A percentile compares a stretch with the other conserved stretches of the same genome.
Conservation (phyloP, 371 early-diverging fungal species). For the Pancytospora philotis region DNA sequence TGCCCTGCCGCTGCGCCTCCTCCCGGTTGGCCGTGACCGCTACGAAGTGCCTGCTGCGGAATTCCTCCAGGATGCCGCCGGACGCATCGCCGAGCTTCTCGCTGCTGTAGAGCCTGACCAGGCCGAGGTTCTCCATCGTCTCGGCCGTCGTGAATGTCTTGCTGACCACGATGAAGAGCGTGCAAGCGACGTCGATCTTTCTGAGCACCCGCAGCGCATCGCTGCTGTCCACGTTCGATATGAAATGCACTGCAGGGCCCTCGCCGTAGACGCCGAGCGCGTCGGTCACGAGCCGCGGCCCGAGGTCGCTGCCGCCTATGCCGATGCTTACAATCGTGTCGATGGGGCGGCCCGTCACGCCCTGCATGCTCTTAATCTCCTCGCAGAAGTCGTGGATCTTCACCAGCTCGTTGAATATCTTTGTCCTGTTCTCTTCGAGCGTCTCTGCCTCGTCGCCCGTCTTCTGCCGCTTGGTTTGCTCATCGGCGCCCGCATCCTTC, state of each 20-base stretch:
- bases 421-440: constrained; percentile 13
- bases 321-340: constrained; percentile 93
- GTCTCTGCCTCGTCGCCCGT: background rate
- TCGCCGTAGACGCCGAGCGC: constrained; percentile 77
- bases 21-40: constrained; percentile 80
- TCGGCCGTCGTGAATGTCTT: constrained; percentile 98
- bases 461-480: background rate
- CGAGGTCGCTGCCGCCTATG: constrained; percentile 97
- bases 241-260: constrained; percentile 73
- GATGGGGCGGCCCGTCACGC: constrained; percentile 79
- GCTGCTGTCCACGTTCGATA: constrained; percentile 92
- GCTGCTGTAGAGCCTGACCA: constrained; percentile 9
- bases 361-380: constrained; percentile 70
- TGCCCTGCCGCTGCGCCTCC: constrained; percentile 77
- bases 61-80: too few relatives aligned
- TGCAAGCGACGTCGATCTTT: constrained; percentile 71
- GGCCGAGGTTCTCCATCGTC: constrained; percentile 75
- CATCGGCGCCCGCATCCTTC: constrained; percentile 37
- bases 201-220: constrained; percentile 79
- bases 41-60: constrained; percentile 75
- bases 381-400: constrained; percentile 77
- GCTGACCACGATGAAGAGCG: constrained; percentile 85
- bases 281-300: constrained; percentile 92
- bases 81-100: background rate
- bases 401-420: constrained; percentile 71